Conservation (phyloP, 345 rosid genomes). For the Microthlaspi erraticum region DNA sequence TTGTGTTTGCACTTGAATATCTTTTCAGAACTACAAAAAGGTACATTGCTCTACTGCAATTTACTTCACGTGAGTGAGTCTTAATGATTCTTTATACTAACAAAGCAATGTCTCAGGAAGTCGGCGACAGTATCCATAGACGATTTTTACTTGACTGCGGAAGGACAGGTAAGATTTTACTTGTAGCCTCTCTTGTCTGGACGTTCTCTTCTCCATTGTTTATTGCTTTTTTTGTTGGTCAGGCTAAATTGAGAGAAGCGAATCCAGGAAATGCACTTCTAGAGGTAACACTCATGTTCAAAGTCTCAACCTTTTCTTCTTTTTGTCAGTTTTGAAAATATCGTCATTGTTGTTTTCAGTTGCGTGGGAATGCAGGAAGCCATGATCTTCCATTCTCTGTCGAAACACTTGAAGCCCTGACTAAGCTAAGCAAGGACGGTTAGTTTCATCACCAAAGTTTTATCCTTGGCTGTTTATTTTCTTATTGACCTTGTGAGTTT, state of each 20-base stretch:
- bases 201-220: conserved; percentile 10
- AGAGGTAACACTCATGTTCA: conserved; percentile 54
- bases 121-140: conserved; percentile 88
- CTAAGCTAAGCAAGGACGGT: conserved; percentile 79
- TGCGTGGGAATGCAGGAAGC: conserved; percentile 96
- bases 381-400: conserved; percentile 93
- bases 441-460: conserved; percentile 29
- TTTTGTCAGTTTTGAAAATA: not conserved
- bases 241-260: conserved; percentile 75
- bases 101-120: conserved; percentile 56
- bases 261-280: conserved; percentile 85
- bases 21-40: conserved; percentile 79
- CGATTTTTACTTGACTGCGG: conserved; percentile 90
- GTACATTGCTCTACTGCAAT: conserved; percentile 46
- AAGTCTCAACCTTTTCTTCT: conserved; percentile 7
- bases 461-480: conserved; percentile 5
- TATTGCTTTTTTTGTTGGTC: not conserved
- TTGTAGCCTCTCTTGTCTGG: conserved; percentile 17
- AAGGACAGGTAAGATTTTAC: conserved; percentile 68
- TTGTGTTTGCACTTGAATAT: conserved; percentile 90
- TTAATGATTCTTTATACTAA: conserved; percentile 4
- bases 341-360: conserved; percentile 46
- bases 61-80: too few relatives aligned
- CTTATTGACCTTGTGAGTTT: conserved; percentile 29
- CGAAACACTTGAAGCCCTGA: conserved; percentile 61